These are phyloP conservation scores for Nemania sp. DNA, from an alignment of 2,329 filamentous ascomycete species.

Conservation along the genomic window DNA sequence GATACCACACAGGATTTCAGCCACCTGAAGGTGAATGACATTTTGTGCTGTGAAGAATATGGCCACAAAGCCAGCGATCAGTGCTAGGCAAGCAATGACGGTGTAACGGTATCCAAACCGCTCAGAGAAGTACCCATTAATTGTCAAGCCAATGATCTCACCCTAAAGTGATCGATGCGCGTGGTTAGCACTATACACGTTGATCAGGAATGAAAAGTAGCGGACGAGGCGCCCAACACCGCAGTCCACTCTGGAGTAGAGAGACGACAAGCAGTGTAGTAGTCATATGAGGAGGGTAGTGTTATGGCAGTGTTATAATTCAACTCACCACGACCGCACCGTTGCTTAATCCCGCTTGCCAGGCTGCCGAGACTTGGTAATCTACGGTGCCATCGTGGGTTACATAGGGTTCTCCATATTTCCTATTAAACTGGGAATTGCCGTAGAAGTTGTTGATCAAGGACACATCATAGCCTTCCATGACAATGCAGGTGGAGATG, in stretches of 20 bases:
- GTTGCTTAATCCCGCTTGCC: slow-evolving; percentile 73
- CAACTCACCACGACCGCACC: slow-evolving; percentile 52
- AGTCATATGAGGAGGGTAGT: no score
- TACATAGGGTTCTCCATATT: slow-evolving; percentile 63
- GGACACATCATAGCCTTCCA: slow-evolving; percentile 90
- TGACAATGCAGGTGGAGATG: slow-evolving; percentile 90
- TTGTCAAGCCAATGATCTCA: slow-evolving; percentile 73
- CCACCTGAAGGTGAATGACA: slow-evolving; percentile 68
- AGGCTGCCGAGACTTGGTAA: slow-evolving; percentile 69
- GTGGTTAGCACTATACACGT: slow-evolving; percentile 18
- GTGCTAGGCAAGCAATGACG: slow-evolving; percentile 67
- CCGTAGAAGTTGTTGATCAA: slow-evolving; percentile 84
- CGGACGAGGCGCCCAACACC: no score
- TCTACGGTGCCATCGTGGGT: slow-evolving; percentile 53
- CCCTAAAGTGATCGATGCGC: slow-evolving; percentile 53
- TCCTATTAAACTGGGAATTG: slow-evolving; percentile 68
- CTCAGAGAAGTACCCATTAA: slow-evolving; percentile 75
- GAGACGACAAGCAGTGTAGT: not conserved
- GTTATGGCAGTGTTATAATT: no score
- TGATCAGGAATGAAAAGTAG: not conserved
- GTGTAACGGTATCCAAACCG: slow-evolving; percentile 76
- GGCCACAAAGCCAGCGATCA: slow-evolving; percentile 68
- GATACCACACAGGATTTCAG: slow-evolving; percentile 73
- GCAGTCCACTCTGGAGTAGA: not conserved
- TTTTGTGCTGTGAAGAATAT: slow-evolving; percentile 75